Conservation (phyloP, 129 eudicot species). For the Arctium lappa region DNA sequence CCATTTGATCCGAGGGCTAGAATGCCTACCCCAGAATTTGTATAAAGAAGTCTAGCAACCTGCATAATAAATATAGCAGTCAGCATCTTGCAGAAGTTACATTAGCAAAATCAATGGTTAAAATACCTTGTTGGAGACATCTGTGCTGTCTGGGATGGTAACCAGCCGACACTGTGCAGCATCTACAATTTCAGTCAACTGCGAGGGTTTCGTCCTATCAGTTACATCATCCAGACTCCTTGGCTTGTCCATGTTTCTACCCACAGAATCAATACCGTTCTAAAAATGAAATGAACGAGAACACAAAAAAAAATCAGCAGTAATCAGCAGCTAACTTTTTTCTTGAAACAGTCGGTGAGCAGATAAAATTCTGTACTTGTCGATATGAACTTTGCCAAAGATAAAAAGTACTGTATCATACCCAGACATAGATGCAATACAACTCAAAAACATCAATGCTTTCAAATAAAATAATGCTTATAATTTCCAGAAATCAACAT, state of each 20-base stretch:
- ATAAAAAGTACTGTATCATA: too few relatives aligned
- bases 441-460: too few relatives aligned
- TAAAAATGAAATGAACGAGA: constrained; percentile 13
- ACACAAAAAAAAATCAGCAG: not conserved
- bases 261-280: constrained; percentile 65
- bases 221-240: constrained; percentile 52
- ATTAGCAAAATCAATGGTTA: not conserved
- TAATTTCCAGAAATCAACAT: too few relatives aligned
- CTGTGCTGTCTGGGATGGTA: constrained; percentile 75
- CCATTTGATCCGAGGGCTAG: constrained; percentile 87
- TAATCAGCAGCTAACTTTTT: constrained; percentile 6
- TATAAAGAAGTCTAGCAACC: constrained; percentile 85
- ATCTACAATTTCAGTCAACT: constrained; percentile 72
- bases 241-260: constrained; percentile 61
- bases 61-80: constrained; percentile 23
- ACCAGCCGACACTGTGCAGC: constrained; percentile 67
- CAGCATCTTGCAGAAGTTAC: not conserved
- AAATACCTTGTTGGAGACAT: constrained; percentile 59
- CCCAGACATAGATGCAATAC: too few relatives aligned
- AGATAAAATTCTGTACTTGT: too few relatives aligned
- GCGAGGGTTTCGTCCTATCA: constrained; percentile 67
- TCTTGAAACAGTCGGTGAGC: too few relatives aligned
- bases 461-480: too few relatives aligned
- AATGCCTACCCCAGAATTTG: constrained; percentile 84
- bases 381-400: too few relatives aligned